These are phyloP conservation scores for Graphiopsis chlorocephala DNA, from an alignment of 2,329 filamentous ascomycete genomes.

Conservation along the genomic window DNA sequence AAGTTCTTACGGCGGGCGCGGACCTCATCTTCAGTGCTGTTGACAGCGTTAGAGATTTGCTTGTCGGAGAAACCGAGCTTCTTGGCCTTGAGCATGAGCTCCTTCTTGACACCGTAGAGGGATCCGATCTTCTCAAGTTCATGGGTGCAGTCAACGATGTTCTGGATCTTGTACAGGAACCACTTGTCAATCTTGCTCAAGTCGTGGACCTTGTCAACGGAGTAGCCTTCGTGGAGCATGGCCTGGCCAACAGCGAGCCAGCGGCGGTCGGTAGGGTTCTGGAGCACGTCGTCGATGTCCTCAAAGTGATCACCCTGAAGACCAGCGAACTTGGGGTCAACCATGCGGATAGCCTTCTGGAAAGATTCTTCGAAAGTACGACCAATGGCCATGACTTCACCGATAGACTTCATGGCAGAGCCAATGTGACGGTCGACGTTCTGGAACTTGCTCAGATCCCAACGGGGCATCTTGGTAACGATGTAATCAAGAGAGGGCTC, in stretches of 20 bases:
- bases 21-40: constrained; percentile 84
- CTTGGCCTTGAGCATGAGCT: constrained; percentile 86
- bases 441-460: constrained; percentile 98
- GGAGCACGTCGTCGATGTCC: constrained; percentile 82
- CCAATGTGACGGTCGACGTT: constrained; percentile 97
- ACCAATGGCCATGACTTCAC: constrained; percentile 98
- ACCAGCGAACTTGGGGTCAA: constrained; percentile 86
- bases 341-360: constrained; percentile 97
- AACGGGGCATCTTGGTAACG: constrained; percentile 96
- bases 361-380: constrained; percentile 98
- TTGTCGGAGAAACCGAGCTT: constrained; percentile 96
- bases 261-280: constrained; percentile 91
- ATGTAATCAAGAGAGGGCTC: constrained; percentile 97
- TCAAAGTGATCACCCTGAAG: constrained; percentile 97
- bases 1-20: constrained; percentile 80
- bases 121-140: constrained; percentile 82
- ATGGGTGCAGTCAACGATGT: constrained; percentile 86
- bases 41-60: constrained; percentile 85
- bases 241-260: constrained; percentile 98
- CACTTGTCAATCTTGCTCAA: constrained; percentile 99
- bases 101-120: constrained; percentile 80
- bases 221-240: constrained; percentile 95
- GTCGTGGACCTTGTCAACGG: constrained; percentile 86
- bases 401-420: constrained; percentile 97
- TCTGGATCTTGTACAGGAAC: constrained; percentile 98